Evolutionary conservation across 2,329 filamentous ascomycete genomes (phyloP).

Genomic region (Hypoxylon sp.): DNA sequence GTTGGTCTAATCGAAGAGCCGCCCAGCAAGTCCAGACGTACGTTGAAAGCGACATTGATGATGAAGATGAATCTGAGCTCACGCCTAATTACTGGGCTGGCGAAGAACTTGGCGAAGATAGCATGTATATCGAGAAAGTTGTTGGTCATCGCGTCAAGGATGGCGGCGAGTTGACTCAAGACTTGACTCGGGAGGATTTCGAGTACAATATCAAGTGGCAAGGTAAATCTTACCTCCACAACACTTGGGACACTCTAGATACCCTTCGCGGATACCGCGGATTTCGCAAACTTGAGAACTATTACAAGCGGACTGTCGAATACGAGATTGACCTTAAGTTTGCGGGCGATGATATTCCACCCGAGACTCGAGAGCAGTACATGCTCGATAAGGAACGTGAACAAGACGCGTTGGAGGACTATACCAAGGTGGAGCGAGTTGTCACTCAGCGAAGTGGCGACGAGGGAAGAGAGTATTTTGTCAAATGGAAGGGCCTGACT

Average conservation of each 20-base stretch:
- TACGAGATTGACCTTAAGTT: slow-evolving; percentile 83
- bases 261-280: slow-evolving; percentile 83
- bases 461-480: slow-evolving; percentile 86
- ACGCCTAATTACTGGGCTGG: slow-evolving; percentile 78
- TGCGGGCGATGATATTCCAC: slow-evolving; percentile 79
- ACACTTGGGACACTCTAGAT: slow-evolving; percentile 90
- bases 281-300: slow-evolving; percentile 92
- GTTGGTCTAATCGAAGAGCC: slow-evolving; percentile 90
- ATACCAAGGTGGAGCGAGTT: slow-evolving; percentile 91
- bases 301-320: slow-evolving; percentile 85
- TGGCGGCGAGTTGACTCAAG: slow-evolving; percentile 69
- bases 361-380: slow-evolving; percentile 92
- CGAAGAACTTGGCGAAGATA: slow-evolving; percentile 78
- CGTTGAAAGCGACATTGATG: slow-evolving; percentile 75
- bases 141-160: slow-evolving; percentile 87
- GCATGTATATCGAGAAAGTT: slow-evolving; percentile 90
- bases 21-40: slow-evolving; percentile 76
- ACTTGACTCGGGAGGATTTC: slow-evolving; percentile 79
- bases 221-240: slow-evolving; percentile 92
- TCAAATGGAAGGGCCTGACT: slow-evolving; percentile 96
- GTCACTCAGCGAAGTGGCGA: slow-evolving; percentile 87
- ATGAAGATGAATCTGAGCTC: slow-evolving; percentile 74
- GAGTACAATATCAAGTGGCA: slow-evolving; percentile 98
- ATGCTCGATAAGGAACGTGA: slow-evolving; percentile 94
- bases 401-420: slow-evolving; percentile 88